A percentile compares a stretch with the other conserved stretches of the same genome.
These are phyloP conservation scores for Yamadazyma paraphyllophila DNA, from an alignment of 805 yeast species.

Conservation along the genomic window DNA sequence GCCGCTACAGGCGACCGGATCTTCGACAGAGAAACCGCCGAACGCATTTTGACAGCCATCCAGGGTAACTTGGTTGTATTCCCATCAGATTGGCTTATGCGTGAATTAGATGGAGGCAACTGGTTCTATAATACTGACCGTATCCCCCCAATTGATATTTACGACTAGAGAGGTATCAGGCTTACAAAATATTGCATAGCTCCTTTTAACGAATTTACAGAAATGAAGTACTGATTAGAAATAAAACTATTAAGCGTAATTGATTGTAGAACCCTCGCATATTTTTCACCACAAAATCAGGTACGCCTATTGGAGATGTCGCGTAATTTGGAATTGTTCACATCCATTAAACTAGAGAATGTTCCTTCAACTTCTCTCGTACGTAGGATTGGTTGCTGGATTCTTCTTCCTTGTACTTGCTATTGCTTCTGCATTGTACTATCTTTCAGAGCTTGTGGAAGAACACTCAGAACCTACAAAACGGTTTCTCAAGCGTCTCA, in stretches of 20 bases:
- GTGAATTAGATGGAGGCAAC: slow-evolving; percentile 85
- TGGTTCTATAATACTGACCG: slow-evolving; percentile 96
- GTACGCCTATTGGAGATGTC: too few species aligned
- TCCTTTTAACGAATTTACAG: too few species aligned
- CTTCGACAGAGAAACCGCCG: slow-evolving; percentile 75
- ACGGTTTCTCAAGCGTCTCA: slow-evolving; percentile 60
- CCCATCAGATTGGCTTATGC: slow-evolving; percentile 86
- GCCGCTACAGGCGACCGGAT: slow-evolving; percentile 48
- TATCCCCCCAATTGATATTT: slow-evolving; percentile 92
- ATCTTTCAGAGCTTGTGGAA: slow-evolving; percentile 87
- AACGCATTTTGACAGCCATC: slow-evolving; percentile 62
- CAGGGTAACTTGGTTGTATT: slow-evolving; percentile 89
- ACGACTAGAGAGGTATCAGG: slow-evolving; percentile 45
- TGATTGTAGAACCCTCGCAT: too few species aligned
- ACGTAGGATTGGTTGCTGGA: slow-evolving; percentile 37
- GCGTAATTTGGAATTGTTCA: not conserved
- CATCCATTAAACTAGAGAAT: slow-evolving; percentile 16
- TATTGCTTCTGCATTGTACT: slow-evolving; percentile 88
- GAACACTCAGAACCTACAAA: slow-evolving; percentile 88
- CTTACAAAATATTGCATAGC: too few species aligned
- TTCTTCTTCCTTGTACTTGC: slow-evolving; percentile 44
- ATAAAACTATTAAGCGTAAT: too few species aligned
- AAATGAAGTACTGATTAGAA: too few species aligned
- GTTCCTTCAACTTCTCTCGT: slow-evolving; percentile 41
- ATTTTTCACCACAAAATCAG: too few species aligned